A percentile compares a stretch with the other conserved stretches of the same genome.
These are phyloP conservation scores for Phytopythium delawarense DNA, from an alignment of 352 stramenopile species.

Conservation along the genomic window DNA sequence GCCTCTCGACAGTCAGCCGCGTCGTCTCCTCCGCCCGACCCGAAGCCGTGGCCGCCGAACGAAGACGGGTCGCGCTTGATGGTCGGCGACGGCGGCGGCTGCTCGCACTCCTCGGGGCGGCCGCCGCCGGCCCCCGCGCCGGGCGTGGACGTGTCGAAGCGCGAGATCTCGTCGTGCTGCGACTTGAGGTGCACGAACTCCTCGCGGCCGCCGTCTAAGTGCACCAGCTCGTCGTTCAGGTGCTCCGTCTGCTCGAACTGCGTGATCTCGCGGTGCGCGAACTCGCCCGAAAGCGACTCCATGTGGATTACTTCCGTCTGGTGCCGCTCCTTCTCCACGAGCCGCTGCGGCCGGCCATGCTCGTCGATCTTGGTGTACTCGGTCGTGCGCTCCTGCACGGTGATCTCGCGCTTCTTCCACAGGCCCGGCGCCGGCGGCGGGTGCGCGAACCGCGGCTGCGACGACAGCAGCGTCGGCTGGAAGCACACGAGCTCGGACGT, in stretches of 20 bases:
- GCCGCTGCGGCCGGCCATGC: slow-evolving; percentile 55
- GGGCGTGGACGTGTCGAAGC: slow-evolving; percentile 75
- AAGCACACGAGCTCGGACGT: slow-evolving; percentile 40
- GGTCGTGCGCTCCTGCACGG: slow-evolving; percentile 82
- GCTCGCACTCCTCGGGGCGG: slow-evolving; percentile 66
- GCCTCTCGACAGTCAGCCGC: not conserved
- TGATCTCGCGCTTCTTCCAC: slow-evolving; percentile 87
- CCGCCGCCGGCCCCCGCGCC: slow-evolving; percentile 6
- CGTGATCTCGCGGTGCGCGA: slow-evolving; percentile 82
- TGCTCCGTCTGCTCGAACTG: slow-evolving; percentile 83
- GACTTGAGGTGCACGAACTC: slow-evolving; percentile 86
- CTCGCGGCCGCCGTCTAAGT: slow-evolving; percentile 71
- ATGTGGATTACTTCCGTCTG: slow-evolving; percentile 85
- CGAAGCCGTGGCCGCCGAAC: not conserved
- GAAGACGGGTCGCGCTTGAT: slow-evolving; percentile 74
- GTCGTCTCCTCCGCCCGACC: not conserved
- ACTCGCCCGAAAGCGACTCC: slow-evolving; percentile 74
- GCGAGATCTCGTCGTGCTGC: slow-evolving; percentile 77
- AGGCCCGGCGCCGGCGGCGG: slow-evolving; percentile 56
- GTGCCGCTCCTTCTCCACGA: slow-evolving; percentile 83
- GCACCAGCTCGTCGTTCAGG: slow-evolving; percentile 79
- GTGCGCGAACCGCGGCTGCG: slow-evolving; percentile 28
- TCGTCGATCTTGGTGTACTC: slow-evolving; percentile 90
- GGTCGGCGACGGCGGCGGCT: slow-evolving; percentile 62
- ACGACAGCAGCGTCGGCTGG: slow-evolving; percentile 31